Base-by-base conservation (phyloP, 2,329 filamentous ascomycete species). In the Colletotrichum nymphaeae region DNA sequence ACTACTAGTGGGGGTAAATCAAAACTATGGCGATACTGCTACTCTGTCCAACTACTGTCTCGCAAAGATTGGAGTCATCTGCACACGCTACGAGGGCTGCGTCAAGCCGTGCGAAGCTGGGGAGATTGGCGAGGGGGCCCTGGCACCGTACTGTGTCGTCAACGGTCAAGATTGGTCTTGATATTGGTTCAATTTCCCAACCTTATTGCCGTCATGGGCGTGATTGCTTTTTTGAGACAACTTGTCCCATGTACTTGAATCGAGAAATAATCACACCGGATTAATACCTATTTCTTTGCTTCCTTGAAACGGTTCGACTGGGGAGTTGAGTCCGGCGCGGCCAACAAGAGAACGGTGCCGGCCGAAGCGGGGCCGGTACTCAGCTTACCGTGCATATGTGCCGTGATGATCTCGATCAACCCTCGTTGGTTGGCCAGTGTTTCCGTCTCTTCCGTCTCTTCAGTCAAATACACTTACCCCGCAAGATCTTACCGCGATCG, bases 1-100 rank as follows among this genome's bases (percentile, higher is more conserved):
- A 12, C 22, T 4, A 5, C 2, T 19, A 68, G 83, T 80, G 14
- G 84, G 84, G 32, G 84, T 84, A 74, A 84, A 84, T 78, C 75
- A 77, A 63, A 82, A 84, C 76, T 83, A 80, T 64, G 81, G 81
- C 8, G 80, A 82, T 63, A 79, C 77, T 6, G 81, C 80, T 8
- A 81, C 78, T 1, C 76, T 81, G 8, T 75, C 55, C 1, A 77
- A 78, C 52, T 77, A 78, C 66, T 82, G 77, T 70, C 22, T 68
- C 19, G 66, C 66, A 46, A 68, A 68, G 49, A 42, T 68, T 9
- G 58, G 66, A 22, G 66, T 68, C 22, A 62, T 68, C 16, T 68
- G 66, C 46, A 56, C 57, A 6, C 66, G 66, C 16, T 68, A 68
- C 32, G 35, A 55, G 7, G 66, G 66, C 1, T 68, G 66, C n/a